phyloP scores from a whole-genome alignment of 2,329 filamentous ascomycete species.

The Tricladium varicosporioides region DNA sequence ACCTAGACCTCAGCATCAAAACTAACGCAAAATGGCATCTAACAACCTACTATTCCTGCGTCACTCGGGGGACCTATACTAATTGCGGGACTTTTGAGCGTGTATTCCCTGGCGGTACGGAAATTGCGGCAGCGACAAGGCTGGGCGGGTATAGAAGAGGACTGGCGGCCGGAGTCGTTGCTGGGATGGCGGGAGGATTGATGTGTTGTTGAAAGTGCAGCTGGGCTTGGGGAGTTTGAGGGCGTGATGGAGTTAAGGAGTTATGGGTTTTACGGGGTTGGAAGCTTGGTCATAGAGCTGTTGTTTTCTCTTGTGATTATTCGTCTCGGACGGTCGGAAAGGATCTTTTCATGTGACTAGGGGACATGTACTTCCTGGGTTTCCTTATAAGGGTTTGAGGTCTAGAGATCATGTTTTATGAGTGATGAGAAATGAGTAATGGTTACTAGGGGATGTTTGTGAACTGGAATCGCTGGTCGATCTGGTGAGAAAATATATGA shows the following conservation, averaged over 20 bases:
- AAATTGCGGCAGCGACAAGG: conserved; percentile 25
- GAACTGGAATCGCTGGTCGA: background rate
- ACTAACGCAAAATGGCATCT: conserved; percentile 29
- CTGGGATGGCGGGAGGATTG: conserved; percentile 6
- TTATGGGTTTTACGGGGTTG: background rate
- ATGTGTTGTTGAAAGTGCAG: background rate
- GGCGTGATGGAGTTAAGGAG: background rate
- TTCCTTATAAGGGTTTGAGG: background rate
- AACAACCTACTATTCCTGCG: conserved; percentile 31
- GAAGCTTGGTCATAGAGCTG: background rate
- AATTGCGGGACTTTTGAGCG: conserved; percentile 32
- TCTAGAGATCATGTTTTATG: background rate
- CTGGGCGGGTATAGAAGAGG: conserved; percentile 3
- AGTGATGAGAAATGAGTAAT: background rate
- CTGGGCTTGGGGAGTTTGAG: background rate
- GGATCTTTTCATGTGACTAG: background rate
- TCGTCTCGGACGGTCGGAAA: background rate
- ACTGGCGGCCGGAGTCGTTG: conserved; percentile 11
- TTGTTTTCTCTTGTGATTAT: background rate
- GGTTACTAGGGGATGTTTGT: background rate
- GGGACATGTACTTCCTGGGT: background rate
- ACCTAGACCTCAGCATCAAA: background rate
- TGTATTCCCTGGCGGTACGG: conserved; percentile 28
- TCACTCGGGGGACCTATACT: conserved; percentile 19
- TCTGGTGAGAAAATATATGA: background rate